Percentiles rank a stretch among this genome's conserved stretches.
Conservation (phyloP, 2,329 filamentous ascomycete species). For the Hypoxylon sp. region DNA sequence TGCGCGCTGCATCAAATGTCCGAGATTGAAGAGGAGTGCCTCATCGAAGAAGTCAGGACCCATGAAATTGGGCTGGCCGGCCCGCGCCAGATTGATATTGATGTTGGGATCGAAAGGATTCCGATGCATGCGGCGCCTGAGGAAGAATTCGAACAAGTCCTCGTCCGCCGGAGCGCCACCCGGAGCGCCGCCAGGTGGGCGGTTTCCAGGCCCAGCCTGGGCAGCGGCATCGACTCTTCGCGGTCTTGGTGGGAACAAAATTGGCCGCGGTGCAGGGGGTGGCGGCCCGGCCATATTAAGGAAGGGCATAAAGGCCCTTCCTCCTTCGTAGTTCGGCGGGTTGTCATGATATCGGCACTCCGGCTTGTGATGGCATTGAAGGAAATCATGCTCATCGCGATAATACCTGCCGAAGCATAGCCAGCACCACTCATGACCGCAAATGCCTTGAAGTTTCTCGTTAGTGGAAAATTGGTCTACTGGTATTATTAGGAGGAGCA, state of each 20-base stretch:
- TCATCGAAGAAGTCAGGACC: conserved; percentile 28
- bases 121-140: conserved; percentile 16
- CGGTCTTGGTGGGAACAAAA: conserved; percentile 1
- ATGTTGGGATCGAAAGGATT: conserved; percentile 22
- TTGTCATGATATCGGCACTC: conserved; percentile 50
- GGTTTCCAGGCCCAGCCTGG: conserved; percentile 6
- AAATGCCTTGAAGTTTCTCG: conserved; percentile 44
- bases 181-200: not conserved
- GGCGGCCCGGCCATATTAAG: conserved; percentile 16
- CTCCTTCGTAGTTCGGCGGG: conserved; percentile 50
- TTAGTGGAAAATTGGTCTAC: conserved; percentile 10
- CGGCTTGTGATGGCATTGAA: conserved; percentile 54
- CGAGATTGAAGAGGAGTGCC: conserved; percentile 28
- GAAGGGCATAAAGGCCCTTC: conserved; percentile 45
- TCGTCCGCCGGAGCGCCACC: not conserved
- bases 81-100: conserved; percentile 8
- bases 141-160: conserved; percentile 16
- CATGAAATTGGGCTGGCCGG: not conserved
- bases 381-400: conserved; percentile 48
- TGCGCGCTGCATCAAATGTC: conserved; percentile 26
- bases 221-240: not conserved
- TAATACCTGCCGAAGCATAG: conserved; percentile 55
- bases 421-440: conserved; percentile 61
- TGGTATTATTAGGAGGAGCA: not conserved
- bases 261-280: conserved; percentile 7